phyloP scores from a whole-genome alignment of 2,329 filamentous ascomycete genomes.

The Xylaria sp. region DNA sequence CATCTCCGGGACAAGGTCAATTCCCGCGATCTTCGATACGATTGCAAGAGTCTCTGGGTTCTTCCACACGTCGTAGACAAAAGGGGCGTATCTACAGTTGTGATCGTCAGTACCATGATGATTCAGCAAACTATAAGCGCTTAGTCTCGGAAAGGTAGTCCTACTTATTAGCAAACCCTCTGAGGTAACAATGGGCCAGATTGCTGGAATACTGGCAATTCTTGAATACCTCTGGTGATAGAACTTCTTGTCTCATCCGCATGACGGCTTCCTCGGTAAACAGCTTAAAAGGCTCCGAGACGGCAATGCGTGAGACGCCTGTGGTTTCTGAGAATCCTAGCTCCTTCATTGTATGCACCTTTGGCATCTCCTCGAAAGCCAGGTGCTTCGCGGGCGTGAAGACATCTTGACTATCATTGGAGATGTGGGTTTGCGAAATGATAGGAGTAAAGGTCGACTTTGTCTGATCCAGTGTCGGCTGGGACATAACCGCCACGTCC shows the following conservation, averaged over 20 bases:
- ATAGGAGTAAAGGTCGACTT: slow-evolving; percentile 45
- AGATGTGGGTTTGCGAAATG: slow-evolving; percentile 37
- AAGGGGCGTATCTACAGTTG: slow-evolving; percentile 66
- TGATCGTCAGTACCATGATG: slow-evolving; percentile 29
- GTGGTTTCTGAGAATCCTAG: slow-evolving; percentile 64
- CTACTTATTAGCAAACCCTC: slow-evolving; percentile 58
- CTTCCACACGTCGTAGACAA: slow-evolving; percentile 66
- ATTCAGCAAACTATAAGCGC: not conserved
- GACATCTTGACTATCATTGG: slow-evolving; percentile 38
- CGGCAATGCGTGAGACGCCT: slow-evolving; percentile 71
- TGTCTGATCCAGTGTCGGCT: slow-evolving; percentile 13
- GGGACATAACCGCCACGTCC: slow-evolving; percentile 39
- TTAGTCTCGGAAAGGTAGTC: slow-evolving; percentile 44
- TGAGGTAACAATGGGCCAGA: slow-evolving; percentile 62
- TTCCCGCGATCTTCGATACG: slow-evolving; percentile 64
- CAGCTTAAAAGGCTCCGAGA: slow-evolving; percentile 72
- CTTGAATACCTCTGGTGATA: slow-evolving; percentile 65
- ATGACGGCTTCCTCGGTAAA: slow-evolving; percentile 71
- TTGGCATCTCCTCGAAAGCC: slow-evolving; percentile 60
- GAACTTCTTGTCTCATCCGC: slow-evolving; percentile 71
- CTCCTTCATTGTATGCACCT: slow-evolving; percentile 70
- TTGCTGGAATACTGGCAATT: slow-evolving; percentile 70
- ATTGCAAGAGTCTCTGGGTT: slow-evolving; percentile 57
- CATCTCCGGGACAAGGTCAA: slow-evolving; percentile 64
- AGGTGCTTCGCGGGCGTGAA: slow-evolving; percentile 69